Base-by-base conservation (phyloP, 345 rosid genomes). In the Clarkia xantiana region DNA sequence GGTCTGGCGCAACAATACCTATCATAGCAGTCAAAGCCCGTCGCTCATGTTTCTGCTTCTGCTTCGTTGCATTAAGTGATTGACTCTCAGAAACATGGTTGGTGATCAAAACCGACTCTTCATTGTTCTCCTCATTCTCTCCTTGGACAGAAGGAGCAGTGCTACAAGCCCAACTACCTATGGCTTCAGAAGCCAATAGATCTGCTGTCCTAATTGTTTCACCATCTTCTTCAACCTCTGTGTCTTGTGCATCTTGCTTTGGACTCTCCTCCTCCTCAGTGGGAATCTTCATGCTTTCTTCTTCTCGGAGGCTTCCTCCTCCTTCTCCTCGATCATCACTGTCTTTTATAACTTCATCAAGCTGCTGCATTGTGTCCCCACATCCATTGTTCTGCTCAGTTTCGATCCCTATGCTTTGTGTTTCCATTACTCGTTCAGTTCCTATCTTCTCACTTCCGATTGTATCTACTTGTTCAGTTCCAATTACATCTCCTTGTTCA, bases 151-250 rank as follows among this genome's bases (percentile, higher is more conserved):
- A 91, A 49, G 94, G 93, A 67, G 77, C 84, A 29, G 94, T 79
- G 68, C 96, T 75, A 64, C 63, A 57, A 65, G 77, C 89, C 98
- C 96, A 86, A 58, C 94, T 86, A 52, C 94, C 94, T 43, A 65
- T 77, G 67, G 69, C 85, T 71, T 91, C 96, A 17, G 98, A 86
- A 54, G 94, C 70, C 62, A 84, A 50, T 59, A 91, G 96, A 59
- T 91, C 98, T 0, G 77, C 69, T 13, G 94, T 86, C 65, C 72
- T 73, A 61, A 84, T 65, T 13, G 80, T 78, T 36, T 69, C 81
- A 57, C 69, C 78, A 6, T 70, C 72, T 57, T 90, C 94, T 6
- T 22, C 25, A 22, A 74, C 77, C 56, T 82, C 91, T 10, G 74
- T 79, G 59, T 86, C 93, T 52, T 80, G 82, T 0, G 60, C 45